Evolutionary conservation across 2,329 filamentous ascomycete species (phyloP).

Genomic region (Pyrenophora graminea): DNA sequence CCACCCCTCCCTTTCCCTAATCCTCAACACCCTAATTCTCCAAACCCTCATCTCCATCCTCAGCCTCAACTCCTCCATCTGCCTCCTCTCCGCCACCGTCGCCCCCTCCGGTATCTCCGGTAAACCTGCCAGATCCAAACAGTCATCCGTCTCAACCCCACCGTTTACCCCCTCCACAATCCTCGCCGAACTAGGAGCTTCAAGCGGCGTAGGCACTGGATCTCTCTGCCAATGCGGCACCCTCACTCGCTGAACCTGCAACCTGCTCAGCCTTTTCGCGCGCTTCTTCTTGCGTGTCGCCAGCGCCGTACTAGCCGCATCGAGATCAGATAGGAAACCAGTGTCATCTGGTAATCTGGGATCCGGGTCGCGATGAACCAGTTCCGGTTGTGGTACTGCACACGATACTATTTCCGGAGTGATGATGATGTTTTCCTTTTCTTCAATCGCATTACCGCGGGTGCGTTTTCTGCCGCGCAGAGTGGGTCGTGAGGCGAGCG

Average conservation of each 20-base stretch:
- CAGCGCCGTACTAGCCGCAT: not conserved
- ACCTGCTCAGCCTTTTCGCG: conserved; percentile 4
- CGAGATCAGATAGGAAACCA: conserved; percentile 9
- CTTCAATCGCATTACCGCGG: not conserved
- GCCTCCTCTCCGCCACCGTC: conserved; percentile 2
- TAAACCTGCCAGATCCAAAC: not conserved
- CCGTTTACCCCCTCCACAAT: not conserved
- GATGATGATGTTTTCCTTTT: conserved; percentile 3
- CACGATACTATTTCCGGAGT: not conserved
- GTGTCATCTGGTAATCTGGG: conserved; percentile 8
- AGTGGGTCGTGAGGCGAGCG: not conserved
- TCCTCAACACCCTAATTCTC: conserved; percentile 7
- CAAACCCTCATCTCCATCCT: conserved; percentile 10
- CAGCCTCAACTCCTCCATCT: conserved; percentile 8
- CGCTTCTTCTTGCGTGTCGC: not conserved
- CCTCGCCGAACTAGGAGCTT: not conserved
- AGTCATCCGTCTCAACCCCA: no score
- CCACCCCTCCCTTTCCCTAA: conserved; percentile 2
- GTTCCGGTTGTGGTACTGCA: not conserved
- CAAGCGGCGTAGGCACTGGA: not conserved
- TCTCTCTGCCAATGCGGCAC: conserved; percentile 10
- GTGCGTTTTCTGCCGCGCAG: no score
- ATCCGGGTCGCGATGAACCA: conserved; percentile 2
- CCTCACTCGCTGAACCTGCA: not conserved
- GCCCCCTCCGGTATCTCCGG: not conserved